Conservation (phyloP, 441 rosid genomes). For the Oxalis stricta region DNA sequence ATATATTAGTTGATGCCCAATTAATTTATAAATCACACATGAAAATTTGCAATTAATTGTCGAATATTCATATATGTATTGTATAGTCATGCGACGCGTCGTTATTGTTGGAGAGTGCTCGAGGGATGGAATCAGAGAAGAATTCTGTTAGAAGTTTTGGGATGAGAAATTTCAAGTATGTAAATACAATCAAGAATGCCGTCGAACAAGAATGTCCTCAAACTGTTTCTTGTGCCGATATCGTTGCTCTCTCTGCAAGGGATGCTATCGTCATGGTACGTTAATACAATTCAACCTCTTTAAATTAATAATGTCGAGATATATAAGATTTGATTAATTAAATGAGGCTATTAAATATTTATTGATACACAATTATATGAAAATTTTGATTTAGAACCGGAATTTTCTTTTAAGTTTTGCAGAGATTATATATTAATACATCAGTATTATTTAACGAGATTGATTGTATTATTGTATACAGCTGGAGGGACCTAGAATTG, state of each 20-base stretch:
- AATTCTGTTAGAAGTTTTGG: conserved; percentile 52
- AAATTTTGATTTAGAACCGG: no score
- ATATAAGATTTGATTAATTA: no score
- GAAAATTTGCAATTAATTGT: no score
- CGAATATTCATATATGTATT: no score
- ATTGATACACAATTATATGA: no score
- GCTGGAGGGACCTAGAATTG: conserved; percentile 76
- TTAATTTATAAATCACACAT: no score
- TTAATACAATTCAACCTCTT: neutral
- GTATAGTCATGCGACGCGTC: conserved; percentile 78
- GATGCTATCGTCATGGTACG: conserved; percentile 69
- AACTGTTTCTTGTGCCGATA: conserved; percentile 84
- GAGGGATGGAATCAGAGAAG: conserved; percentile 52
- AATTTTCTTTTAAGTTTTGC: no score
- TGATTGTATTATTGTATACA: neutral
- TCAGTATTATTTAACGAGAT: no score
- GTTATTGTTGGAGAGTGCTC: conserved; percentile 34
- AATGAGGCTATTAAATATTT: no score
- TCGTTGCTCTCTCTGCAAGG: conserved; percentile 75
- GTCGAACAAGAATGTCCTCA: conserved; percentile 59
- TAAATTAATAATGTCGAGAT: neutral
- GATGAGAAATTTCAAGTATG: conserved; percentile 83
- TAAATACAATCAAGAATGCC: conserved; percentile 54
- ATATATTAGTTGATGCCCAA: neutral
- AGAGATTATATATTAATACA: no score